Conservation (phyloP, 257 asterid genomes). For the Nicotiana tabacum region DNA sequence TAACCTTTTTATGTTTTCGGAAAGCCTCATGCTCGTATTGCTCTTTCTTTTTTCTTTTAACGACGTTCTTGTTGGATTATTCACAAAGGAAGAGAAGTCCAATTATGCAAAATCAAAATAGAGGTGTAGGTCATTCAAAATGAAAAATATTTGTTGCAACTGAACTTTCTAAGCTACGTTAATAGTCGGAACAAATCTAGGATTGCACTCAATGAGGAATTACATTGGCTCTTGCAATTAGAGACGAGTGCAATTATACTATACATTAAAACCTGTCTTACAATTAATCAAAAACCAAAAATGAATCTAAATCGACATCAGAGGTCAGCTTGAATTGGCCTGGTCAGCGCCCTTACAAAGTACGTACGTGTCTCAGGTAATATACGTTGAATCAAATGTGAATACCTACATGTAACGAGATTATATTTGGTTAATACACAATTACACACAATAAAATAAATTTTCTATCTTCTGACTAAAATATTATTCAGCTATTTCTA, state of each 20-base stretch:
- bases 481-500: background rate
- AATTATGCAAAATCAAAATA: background rate
- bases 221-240: background rate
- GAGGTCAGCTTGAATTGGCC: constrained; percentile 47
- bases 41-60: too few relatives aligned
- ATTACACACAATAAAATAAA: background rate
- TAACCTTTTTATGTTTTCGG: too few relatives aligned
- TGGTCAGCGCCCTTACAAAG: constrained; percentile 59
- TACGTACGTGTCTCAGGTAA: constrained; percentile 74
- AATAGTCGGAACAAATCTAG: background rate
- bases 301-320: constrained; percentile 27
- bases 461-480: background rate
- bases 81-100: background rate
- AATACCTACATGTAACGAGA: constrained; percentile 48
- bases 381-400: constrained; percentile 62
- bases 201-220: background rate
- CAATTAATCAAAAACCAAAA: constrained; percentile 45
- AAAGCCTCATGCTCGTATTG: too few relatives aligned
- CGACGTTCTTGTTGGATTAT: background rate
- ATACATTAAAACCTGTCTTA: constrained; percentile 38
- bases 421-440: background rate
- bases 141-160: background rate
- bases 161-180: background rate
- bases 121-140: background rate
- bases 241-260: constrained; percentile 11